Conservation (phyloP, 2,329 filamentous ascomycete species). For the Diaporthe citriasiana region DNA sequence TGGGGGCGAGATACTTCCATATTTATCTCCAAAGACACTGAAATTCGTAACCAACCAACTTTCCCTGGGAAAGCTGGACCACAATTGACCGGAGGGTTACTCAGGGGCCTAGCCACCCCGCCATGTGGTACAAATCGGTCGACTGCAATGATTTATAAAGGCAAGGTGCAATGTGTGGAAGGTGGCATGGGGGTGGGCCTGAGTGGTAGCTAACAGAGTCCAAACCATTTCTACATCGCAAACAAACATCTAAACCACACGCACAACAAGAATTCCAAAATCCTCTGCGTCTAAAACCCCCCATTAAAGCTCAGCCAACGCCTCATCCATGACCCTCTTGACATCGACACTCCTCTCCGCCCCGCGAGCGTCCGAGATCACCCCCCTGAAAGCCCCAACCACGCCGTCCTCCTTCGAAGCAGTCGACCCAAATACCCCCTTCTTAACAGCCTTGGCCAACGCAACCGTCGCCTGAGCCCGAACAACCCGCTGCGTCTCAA, state of each 20-base stretch:
- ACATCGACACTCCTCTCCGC: constrained; percentile 53
- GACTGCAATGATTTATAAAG: not conserved
- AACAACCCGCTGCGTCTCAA: constrained; percentile 65
- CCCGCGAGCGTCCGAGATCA: constrained; percentile 58
- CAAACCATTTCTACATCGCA: not conserved
- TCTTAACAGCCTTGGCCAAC: constrained; percentile 58
- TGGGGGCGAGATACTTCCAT: no score
- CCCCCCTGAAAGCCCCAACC: constrained; percentile 52
- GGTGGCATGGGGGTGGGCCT: not conserved
- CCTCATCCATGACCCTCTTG: constrained; percentile 49
- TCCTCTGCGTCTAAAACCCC: not conserved
- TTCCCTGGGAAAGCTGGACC: not conserved
- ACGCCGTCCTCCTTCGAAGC: constrained; percentile 39
- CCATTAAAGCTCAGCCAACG: constrained; percentile 32
- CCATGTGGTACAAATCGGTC: not conserved
- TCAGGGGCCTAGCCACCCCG: not conserved
- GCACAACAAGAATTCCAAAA: not conserved
- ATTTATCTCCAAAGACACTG: no score
- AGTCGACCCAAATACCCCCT: constrained; percentile 57
- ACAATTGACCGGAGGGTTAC: constrained; percentile 1
- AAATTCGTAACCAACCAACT: not conserved
- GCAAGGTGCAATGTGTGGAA: not conserved
- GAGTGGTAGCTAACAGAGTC: no score
- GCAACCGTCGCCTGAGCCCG: constrained; percentile 62
- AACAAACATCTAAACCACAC: not conserved